Base-by-base conservation (phyloP, 768 basidiomycete species). In the Kwoniella mangroviensis region DNA sequence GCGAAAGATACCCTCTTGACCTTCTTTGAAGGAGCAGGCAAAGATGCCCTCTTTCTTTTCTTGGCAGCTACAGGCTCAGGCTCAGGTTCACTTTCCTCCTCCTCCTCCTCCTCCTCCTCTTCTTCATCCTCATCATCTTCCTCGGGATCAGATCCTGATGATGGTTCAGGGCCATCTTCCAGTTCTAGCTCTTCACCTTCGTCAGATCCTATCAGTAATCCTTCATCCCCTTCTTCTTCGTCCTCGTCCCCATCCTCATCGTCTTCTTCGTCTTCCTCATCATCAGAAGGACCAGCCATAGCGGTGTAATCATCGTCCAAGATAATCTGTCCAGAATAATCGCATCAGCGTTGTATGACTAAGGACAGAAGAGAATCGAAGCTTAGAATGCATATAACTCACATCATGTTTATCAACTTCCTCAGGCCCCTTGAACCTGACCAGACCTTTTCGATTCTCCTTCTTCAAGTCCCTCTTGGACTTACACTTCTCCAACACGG, bases 401-500 rank as follows among this genome's bases (percentile, higher is more conserved):
- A 87, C 79, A 22, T 79, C 81, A 40, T 88, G 84, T 55, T 63
- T 60, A 63, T 88, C 88, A 24, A 83, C 76, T 21, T 61, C 68
- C 26, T 69, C 65, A 0, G 86, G 85, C 15, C 82, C 68, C 4
- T 74, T 76, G 72, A 90, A 81, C 78, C 85, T 89, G 60, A 95
- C 88, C 71, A 92, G 75, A 12, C 89, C 90, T 70, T 85, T 79
- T 0, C 83, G 75, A 51, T 66, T 72, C 53, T 73, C 86, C 73
- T 87, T 89, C 71, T 91, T 87, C 79, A 91, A 85, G 78, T 92
- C 91, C 81, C 90, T 92, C 72, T 90, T 85, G 21, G 87, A 85
- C 55, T 78, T 80, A 62, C 89, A 81, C 61, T 73, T 79, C 19
- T 82, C 83, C 66, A 94, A 81, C 45, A 90, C 85, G 28, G 74